Evolutionary conservation across 1,284 basidiomycete species (phyloP).

Genomic region (Ceratobasidium sp.): DNA sequence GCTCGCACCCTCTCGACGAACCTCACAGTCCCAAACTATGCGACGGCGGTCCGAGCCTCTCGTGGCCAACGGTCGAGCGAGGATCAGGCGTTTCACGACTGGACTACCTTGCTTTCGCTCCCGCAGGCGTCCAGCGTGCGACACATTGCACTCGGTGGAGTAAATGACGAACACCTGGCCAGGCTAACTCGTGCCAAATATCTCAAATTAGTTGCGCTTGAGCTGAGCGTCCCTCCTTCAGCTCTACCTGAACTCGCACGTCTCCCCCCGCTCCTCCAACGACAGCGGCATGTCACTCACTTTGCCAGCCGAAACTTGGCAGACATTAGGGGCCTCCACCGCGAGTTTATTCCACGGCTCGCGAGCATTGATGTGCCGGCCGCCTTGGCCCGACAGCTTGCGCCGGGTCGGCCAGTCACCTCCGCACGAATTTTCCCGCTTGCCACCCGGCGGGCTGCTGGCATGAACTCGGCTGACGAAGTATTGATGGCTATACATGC

Average conservation of each 20-base stretch:
- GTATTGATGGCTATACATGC: conserved; percentile 37
- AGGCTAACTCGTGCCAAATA: conserved; percentile 1
- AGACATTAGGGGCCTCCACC: conserved; percentile 23
- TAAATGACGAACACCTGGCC: conserved; percentile 24
- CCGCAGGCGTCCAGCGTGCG: conserved; percentile 28
- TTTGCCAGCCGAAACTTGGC: conserved; percentile 44
- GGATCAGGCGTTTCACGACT: conserved; percentile 32
- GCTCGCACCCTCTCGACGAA: conserved; percentile 29
- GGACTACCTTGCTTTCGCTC: conserved; percentile 21
- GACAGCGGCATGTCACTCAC: conserved; percentile 34
- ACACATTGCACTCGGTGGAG: conserved; percentile 22
- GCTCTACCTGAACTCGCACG: conserved; percentile 34
- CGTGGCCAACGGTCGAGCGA: conserved; percentile 35
- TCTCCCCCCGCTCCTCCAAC: conserved; percentile 22
- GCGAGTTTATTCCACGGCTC: conserved; percentile 16
- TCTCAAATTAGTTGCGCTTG: conserved; percentile 36
- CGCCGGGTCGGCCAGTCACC: conserved; percentile 34
- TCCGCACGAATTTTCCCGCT: conserved; percentile 34
- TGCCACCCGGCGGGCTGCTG: conserved; percentile 12
- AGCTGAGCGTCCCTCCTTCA: conserved; percentile 34
- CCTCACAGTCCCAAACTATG: conserved; percentile 39
- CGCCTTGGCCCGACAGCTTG: conserved; percentile 33
- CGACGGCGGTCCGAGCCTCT: conserved; percentile 25
- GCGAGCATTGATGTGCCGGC: conserved; percentile 36
- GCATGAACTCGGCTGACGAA: conserved; percentile 36